Percentiles rank a stretch among this genome's conserved stretches.
Conservation (phyloP, 768 basidiomycete species). For the Xerocomellus chrysenteron region DNA sequence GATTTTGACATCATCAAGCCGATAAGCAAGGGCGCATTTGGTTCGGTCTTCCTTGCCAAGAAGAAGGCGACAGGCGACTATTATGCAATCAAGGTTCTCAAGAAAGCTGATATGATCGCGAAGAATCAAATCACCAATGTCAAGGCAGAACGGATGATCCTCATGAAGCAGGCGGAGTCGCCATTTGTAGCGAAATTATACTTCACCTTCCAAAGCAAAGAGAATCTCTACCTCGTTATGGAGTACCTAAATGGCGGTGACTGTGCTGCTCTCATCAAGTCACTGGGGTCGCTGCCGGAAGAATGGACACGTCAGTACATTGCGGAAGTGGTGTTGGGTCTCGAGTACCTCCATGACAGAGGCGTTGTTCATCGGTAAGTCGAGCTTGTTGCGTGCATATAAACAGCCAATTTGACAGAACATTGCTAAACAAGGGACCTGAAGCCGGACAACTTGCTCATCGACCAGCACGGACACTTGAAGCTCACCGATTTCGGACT, state of each 20-base stretch:
- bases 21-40: conserved; percentile 98
- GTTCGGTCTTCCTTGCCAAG: conserved; percentile 96
- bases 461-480: conserved; percentile 94
- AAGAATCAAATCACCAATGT: conserved; percentile 99
- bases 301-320: conserved; percentile 97
- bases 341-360: conserved; percentile 94
- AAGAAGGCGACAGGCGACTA: conserved; percentile 98
- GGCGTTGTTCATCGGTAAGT: conserved; percentile 95
- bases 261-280: conserved; percentile 95
- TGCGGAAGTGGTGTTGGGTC: conserved; percentile 91
- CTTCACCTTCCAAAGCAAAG: conserved; percentile 99
- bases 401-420: not conserved
- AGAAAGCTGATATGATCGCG: conserved; percentile 99
- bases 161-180: conserved; percentile 99
- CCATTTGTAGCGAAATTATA: conserved; percentile 97
- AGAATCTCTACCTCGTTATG: conserved; percentile 98
- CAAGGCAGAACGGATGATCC: conserved; percentile 98
- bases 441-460: conserved; percentile 97
- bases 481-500: conserved; percentile 98
- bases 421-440: conserved; percentile 65
- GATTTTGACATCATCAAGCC: conserved; percentile 99
- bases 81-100: conserved; percentile 99
- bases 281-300: conserved; percentile 88
- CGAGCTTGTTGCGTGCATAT: not conserved
- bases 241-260: conserved; percentile 99